Base-by-base conservation (phyloP, 371 early-diverging fungal species). In the Mortierella sp. region DNA sequence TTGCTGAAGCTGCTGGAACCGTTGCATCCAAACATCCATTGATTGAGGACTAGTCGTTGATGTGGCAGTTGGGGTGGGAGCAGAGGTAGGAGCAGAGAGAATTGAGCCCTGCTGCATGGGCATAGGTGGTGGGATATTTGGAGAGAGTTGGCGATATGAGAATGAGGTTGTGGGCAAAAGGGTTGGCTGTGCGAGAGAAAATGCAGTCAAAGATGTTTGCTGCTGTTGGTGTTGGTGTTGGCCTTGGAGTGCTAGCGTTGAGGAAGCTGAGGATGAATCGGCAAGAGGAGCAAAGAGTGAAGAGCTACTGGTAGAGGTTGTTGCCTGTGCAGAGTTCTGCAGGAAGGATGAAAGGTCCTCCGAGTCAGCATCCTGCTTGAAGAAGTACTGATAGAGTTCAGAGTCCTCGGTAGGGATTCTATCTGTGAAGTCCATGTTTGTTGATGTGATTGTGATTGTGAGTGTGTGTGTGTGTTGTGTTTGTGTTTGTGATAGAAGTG, bases 1-100 rank as follows among this genome's bases (percentile, higher is more conserved):
- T 35, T 77, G 72, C 35, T 78, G 79, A 6, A 78, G 62, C 39
- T 78, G 74, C 49, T 68, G 74, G 47, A 78, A 71, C 24, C 71
- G 79, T 14, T 73, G 64, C 24, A 71, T 30, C 79, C 79, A 78
- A 9, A 78, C 24, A 30, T 62, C 70, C 49, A 62, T 61, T n/a
- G 66, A 30, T 14, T 40, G 26, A 28, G 62, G 24, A 11, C 3
- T 47, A 11, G 62, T 61, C n/a, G 14, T 37, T n/a, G 47, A 26
- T 45, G 64, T 16, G 32, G 52, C 26, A 18, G n/a, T 30, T 26
- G 63, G 26, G 51, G 43, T 8, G 22, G 58, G 60, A 47, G 43
- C 11, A 24, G 40, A 47, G 1, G 54, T 24, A 24, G 55, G 26
- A n/a, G 14, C 26, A 22, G 8, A 37, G 51, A 39, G 39, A 20